phyloP scores from a whole-genome alignment of 1,284 basidiomycete species.

The Paramarasmius palmivorus region DNA sequence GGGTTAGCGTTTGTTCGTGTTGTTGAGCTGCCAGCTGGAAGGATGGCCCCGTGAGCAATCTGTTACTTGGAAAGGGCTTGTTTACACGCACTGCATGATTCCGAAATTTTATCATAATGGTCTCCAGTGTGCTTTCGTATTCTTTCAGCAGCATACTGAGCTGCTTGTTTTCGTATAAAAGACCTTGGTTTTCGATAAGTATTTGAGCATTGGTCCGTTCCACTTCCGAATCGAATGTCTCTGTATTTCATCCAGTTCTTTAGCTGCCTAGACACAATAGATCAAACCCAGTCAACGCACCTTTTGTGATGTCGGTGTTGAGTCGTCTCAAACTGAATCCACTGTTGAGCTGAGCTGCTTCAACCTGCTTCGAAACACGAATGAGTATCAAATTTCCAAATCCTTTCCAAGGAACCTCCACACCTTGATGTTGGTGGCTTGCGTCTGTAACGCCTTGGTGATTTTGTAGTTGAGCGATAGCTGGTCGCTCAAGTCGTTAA shows the following conservation, averaged over 20 bases:
- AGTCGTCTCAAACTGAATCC: constrained; percentile 87
- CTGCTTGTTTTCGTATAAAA: constrained; percentile 95
- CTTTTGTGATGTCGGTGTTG: constrained; percentile 93
- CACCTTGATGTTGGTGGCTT: constrained; percentile 83
- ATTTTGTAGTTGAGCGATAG: constrained; percentile 85
- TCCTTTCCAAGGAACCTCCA: constrained; percentile 18
- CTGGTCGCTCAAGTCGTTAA: constrained; percentile 85
- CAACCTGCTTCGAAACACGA: constrained; percentile 50
- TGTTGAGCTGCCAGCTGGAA: constrained; percentile 84
- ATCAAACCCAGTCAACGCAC: constrained; percentile 35
- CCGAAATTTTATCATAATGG: constrained; percentile 95
- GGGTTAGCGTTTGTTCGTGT: constrained; percentile 86
- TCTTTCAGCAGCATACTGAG: constrained; percentile 88
- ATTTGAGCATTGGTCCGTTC: constrained; percentile 89
- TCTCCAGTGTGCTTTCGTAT: constrained; percentile 93
- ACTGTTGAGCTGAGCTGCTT: constrained; percentile 76
- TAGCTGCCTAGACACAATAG: background rate
- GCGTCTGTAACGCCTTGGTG: constrained; percentile 69
- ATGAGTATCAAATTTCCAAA: constrained; percentile 18
- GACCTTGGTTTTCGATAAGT: constrained; percentile 90
- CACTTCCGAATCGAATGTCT: constrained; percentile 90
- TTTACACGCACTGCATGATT: constrained; percentile 78
- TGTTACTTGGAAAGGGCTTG: constrained; percentile 5
- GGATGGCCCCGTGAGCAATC: background rate
- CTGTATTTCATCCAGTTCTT: constrained; percentile 41